These are phyloP conservation scores for Oryza glaberrima DNA, from an alignment of 176 grass and related monocot species.

Conservation along the genomic window DNA sequence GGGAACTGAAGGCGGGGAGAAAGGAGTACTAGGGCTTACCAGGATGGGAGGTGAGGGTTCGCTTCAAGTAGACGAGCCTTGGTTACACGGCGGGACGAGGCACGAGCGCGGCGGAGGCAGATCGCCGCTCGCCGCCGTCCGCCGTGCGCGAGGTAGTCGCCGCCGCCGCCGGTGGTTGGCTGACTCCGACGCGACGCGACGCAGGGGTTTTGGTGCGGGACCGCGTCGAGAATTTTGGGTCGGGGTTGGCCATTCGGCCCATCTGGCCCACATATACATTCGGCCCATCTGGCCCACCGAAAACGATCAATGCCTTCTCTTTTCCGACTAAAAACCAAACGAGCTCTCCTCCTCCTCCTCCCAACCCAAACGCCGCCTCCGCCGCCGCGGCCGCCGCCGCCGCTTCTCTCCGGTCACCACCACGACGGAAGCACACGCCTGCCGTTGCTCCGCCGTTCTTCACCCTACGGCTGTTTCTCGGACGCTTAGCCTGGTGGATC, in stretches of 20 bases:
- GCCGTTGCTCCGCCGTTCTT: neutral
- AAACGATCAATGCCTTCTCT: neutral
- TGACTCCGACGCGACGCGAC: neutral
- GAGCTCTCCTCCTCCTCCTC: neutral
- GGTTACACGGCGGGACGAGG: neutral
- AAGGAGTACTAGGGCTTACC: conserved; percentile 13
- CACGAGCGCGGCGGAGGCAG: neutral
- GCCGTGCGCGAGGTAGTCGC: neutral
- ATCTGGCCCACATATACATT: neutral
- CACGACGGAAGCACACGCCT: neutral
- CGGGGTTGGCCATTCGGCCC: neutral
- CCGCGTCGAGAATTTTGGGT: neutral
- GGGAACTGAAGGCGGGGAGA: neutral
- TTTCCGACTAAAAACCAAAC: neutral
- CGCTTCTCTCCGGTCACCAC: neutral
- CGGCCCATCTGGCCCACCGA: no score
- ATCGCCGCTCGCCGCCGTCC: neutral
- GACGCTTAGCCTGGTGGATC: neutral
- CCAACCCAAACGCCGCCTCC: neutral
- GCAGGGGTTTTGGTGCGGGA: neutral
- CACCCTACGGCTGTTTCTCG: neutral
- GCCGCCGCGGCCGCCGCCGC: neutral
- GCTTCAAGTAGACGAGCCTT: neutral
- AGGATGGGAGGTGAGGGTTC: neutral
- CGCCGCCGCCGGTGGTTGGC: conserved; percentile 17